A percentile compares a stretch with the other conserved stretches of the same genome.
Evolutionary conservation across 139 green algal genomes (phyloP).

Genomic region (Ulvella scutata): DNA sequence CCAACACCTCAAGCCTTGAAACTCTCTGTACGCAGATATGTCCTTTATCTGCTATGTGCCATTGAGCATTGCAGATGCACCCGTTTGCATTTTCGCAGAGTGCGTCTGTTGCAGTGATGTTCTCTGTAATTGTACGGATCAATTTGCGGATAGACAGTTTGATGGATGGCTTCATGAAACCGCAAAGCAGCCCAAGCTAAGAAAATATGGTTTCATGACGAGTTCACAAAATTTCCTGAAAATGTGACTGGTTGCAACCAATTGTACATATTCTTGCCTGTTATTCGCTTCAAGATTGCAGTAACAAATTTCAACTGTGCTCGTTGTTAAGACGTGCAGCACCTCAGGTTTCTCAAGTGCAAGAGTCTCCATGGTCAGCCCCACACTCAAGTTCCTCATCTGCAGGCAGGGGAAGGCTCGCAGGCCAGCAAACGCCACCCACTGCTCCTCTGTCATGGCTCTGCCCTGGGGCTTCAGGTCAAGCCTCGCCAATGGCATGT

Average conservation of each 20-base stretch:
- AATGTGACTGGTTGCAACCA: neutral
- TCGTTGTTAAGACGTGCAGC: no score
- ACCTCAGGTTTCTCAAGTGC: neutral
- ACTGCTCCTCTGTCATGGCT: neutral
- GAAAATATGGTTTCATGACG: no score
- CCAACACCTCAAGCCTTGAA: neutral
- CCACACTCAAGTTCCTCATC: neutral
- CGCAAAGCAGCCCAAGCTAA: no score
- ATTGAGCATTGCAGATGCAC: no score
- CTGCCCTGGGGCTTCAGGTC: neutral
- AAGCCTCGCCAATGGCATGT: neutral
- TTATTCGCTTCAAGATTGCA: no score
- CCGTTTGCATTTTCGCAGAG: no score
- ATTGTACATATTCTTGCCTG: no score
- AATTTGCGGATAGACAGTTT: no score
- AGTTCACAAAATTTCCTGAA: neutral
- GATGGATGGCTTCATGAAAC: no score
- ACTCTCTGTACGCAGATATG: neutral
- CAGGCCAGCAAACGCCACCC: neutral
- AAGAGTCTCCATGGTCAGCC: neutral
- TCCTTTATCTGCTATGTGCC: neutral
- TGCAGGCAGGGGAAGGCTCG: neutral
- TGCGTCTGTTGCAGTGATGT: no score
- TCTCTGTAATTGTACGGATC: no score
- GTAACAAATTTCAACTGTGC: no score